Base-by-base conservation (phyloP, 495 filamentous ascomycete species). In the Penicillium desertorum region DNA sequence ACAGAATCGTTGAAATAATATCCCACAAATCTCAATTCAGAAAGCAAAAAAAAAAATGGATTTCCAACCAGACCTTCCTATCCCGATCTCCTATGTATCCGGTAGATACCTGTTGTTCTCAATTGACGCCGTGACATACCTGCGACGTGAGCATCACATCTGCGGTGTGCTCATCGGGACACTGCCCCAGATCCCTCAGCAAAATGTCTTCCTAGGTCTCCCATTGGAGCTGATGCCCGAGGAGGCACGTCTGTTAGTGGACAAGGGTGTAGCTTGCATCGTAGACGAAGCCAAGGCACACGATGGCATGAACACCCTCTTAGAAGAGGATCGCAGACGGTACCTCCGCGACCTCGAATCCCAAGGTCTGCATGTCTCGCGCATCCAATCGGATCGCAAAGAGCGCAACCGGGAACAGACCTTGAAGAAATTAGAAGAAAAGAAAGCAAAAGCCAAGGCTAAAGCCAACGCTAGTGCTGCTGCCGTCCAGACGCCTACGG, bases 121-220 rank as follows among this genome's bases (percentile, higher is more conserved):
- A 68, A 83, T 89, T 66, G 83, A 92, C 57, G 84, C 84, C 45
- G 86, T 95, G 45, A 88, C 88, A 65, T 85, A 90, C 75, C 76
- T 96, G 57, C 87, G 94, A 58, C 84, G 86, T 32, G 78, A 84
- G 62, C 81, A 97, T 74, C 85, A 91, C 70, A 95, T 96, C 64
- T 90, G 89, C 64, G 91, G 92, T 49, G 89, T 94, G 22, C 76
- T 97, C 46, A 87, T 88, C 45, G 94, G 94, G 42, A 89, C 88
- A 3, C 84, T 97, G 41, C 91, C 95, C 3, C 94, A 96, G 73
- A 83, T 88, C 42, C 91, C 93, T 6, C 90, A 93, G 62, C 94
- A 98, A 71, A 98, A 97, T 77, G 81, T 96, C 49, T 97, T 98
- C 69, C 81, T 92, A 56, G 90, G 94, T 19, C 71, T 98, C 36